Percentiles rank a stretch among this genome's conserved stretches.
Conservation (phyloP, 2,329 filamentous ascomycete genomes). For the Dothiorella sarmentorum region DNA sequence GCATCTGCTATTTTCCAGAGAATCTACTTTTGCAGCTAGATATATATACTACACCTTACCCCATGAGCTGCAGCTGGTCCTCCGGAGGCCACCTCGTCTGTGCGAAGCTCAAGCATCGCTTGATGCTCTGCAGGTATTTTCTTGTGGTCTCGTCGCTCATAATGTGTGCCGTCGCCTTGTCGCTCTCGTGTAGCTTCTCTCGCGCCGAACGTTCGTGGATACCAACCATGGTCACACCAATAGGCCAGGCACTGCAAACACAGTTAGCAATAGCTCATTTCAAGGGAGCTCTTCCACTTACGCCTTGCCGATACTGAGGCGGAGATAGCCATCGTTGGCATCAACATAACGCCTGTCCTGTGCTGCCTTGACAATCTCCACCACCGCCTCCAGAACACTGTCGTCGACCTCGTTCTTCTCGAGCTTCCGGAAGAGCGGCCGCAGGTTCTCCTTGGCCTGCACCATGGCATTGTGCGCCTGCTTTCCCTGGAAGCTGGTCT, state of each 20-base stretch:
- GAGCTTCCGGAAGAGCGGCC: constrained; percentile 83
- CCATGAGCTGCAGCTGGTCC: constrained; percentile 92
- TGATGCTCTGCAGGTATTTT: constrained; percentile 97
- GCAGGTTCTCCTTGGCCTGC: constrained; percentile 82
- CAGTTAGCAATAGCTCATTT: not conserved
- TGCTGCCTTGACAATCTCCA: constrained; percentile 87
- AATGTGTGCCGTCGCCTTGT: constrained; percentile 80
- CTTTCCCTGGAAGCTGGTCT: constrained; percentile 74
- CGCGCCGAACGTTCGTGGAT: constrained; percentile 95
- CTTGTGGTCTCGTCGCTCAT: constrained; percentile 95
- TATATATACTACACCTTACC: constrained; percentile 44
- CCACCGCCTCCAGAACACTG: constrained; percentile 73
- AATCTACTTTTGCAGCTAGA: not conserved
- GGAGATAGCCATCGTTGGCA: constrained; percentile 91
- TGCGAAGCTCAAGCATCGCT: constrained; percentile 91
- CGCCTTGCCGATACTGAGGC: constrained; percentile 90
- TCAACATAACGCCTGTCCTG: constrained; percentile 92
- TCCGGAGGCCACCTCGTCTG: constrained; percentile 95
- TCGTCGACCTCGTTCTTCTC: constrained; percentile 78
- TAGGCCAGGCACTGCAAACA: constrained; percentile 73
- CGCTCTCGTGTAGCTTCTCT: constrained; percentile 84
- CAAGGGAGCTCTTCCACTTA: constrained; percentile 32
- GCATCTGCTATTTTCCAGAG: not conserved
- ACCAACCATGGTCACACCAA: constrained; percentile 99
- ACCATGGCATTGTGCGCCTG: constrained; percentile 81